Evolutionary conservation across 2,329 filamentous ascomycete species (phyloP), one percentile per base, ranked within the genome.

Genomic region (Cercospora sesami): DNA sequence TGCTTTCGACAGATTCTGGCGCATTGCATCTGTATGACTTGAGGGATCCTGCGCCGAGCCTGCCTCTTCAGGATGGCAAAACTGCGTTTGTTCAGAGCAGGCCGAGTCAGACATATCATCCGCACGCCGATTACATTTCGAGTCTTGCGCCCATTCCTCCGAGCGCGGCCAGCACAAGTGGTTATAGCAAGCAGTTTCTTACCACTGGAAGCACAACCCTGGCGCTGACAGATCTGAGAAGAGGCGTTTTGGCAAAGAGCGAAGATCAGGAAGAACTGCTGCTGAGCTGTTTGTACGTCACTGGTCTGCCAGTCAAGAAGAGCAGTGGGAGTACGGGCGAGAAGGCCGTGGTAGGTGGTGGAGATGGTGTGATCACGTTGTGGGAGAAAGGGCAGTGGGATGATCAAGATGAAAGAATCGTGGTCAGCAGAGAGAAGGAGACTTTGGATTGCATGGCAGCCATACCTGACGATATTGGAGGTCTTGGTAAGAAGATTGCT

Each of bases 311-410:
- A 0, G 89, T 90, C 31, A 89, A 88, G 67, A 79, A 77, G 66
- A 81, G 81, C 45, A 86, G 86, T 31, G 85, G 85, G 6, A 90
- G 88, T 74, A 91, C 91, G 58, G 92, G 92, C 5, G 86, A 90
- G 74, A 91, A 91, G 77, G 85, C 95, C 3, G 79, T 95, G 2
- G 92, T 93, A 0, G 90, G 92, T 39, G 92, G 92, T 28, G 90
- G 88, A 18, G 90, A 87, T 51, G 95, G 95, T 3, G 88, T 97
- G 1, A 79, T 98, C 70, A 97, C 94, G 4, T 82, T 98, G 6
- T 99, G 95, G 94, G 94, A 99, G 79, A 91, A 90, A 73, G 94
- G 94, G 0, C 88, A 91, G 0, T 98, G 95, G 94, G 94, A 96
- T 76, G 94, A 98, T 78, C 93, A 97, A 78, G 92, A 96, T 73